Base-by-base conservation (phyloP, 208 protist genomes). In the Crithidia fasciculata region DNA sequence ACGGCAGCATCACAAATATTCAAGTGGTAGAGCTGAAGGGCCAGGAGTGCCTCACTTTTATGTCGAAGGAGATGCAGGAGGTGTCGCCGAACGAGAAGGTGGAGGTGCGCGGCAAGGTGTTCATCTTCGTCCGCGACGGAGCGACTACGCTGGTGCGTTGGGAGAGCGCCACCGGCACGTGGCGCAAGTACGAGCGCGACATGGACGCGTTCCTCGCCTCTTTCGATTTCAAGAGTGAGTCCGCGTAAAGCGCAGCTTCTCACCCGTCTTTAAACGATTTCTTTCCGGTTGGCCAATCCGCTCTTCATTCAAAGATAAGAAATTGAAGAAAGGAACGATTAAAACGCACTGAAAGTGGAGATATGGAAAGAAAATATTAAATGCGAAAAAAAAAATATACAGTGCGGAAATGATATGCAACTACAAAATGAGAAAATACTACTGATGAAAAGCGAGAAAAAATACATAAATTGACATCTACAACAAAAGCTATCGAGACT, bases 1-100 rank as follows among this genome's bases (percentile, higher is more conserved):
- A 85, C 57, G 81, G 74, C 44, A 84, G 74, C 62, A 86, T 93
- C 50, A 84, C 73, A 8, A 80, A 87, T 45, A 84, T 95, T 59
- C 61, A 78, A 55, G 47, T 83, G 19, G 61, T 66, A 5, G 57
- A 62, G 13, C 36, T 89, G 57, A 90, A 89, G 58, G 80, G 45
- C 49, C 60, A 83, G 55, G 63, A 78, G 36, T 95, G 90, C 76
- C 71, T 95, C 52, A 89, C 77, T 10, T 92, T 95, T 79, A 66
- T 80, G 16, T 81, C 86, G 36, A 90, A 91, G 72, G 87, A 83
- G 49, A 93, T 93, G 90, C 87, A 95, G 69, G 90, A 95, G 74
- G 70, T 86, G 44, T 87, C 72, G 28, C 87, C 90, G 59, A 82
- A 72, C 19, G 72, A 89, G 67, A 75, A 79, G 49, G 73, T 87